Conservation (phyloP, 257 asterid species). For the Agastache rugosa region DNA sequence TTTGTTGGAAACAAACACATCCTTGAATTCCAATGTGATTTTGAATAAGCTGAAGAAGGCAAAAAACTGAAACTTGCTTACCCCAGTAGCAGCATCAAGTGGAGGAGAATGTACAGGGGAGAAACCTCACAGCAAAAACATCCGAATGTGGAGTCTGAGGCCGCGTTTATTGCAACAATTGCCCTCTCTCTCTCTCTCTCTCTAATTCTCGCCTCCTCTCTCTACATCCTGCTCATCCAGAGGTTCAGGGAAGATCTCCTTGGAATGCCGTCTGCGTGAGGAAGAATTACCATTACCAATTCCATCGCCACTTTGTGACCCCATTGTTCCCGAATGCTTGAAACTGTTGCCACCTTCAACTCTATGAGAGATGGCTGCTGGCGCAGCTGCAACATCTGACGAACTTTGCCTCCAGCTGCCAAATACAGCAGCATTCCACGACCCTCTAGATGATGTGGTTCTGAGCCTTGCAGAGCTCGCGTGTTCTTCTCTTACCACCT, state of each 20-base stretch:
- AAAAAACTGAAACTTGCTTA: neutral
- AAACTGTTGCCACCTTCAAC: constrained; percentile 44
- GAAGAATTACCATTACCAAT: constrained; percentile 41
- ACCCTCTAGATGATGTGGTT: constrained; percentile 58
- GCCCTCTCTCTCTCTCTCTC: neutral
- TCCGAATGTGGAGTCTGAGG: neutral
- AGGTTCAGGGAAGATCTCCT: constrained; percentile 87
- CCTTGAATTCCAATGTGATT: neutral
- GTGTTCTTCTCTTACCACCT: constrained; percentile 79
- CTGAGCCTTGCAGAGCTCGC: constrained; percentile 52
- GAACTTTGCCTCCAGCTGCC: constrained; percentile 66
- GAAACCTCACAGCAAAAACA: constrained; percentile 22
- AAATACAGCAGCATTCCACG: constrained; percentile 55
- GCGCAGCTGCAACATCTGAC: constrained; percentile 46
- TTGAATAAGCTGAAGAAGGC: too few relatives aligned
- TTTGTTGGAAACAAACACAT: neutral
- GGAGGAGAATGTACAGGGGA: constrained; percentile 35
- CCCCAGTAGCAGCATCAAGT: constrained; percentile 18
- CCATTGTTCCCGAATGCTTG: constrained; percentile 37
- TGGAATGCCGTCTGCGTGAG: constrained; percentile 60
- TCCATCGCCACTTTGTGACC: constrained; percentile 46
- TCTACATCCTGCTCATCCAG: constrained; percentile 55
- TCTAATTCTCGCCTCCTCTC: constrained; percentile 46
- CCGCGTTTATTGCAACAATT: constrained; percentile 32
- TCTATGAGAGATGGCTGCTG: constrained; percentile 38